Evolutionary conservation across 1,139 yeast genomes (phyloP), one percentile per base, ranked within the genome.

Genomic region (Yamadazyma dushanensis): DNA sequence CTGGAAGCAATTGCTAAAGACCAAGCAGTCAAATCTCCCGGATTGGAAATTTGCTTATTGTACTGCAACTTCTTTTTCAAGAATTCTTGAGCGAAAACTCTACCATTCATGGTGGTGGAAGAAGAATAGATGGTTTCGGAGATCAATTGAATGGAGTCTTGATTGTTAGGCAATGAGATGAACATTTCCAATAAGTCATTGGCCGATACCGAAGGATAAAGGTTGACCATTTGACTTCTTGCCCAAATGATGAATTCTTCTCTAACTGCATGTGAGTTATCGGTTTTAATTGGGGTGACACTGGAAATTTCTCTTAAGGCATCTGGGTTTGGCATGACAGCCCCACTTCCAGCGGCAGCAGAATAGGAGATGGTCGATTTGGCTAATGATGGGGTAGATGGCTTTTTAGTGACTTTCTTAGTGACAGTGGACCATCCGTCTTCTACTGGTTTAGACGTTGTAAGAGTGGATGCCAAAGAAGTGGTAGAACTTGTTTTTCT

Each of bases 51-150:
- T 43, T 70, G 72, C 43, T 65, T 76, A 55, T 87, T 96, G 34
- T 86, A 89, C 39, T 67, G 74, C 46, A 71, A 73, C 54, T 94
- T 82, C 56, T 85, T 80, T 63, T 83, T 85, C 57, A 84, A 68
- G 57, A 92, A 92, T 54, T 92, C 98, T 40, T 76, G 79, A 1
- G 97, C 95, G 67, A 90, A 92, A 45, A 96, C 75, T 56, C 96
- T 80, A 16, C 97, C 98, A 57, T 92, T 97, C 87, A 92, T 82
- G 2, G 94, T 84, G 2, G 94, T 78, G 19, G 96, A 86, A 47
- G 92, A 86, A 33, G 94, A 80, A 62, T 89, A 90, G 43, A 92
- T 81, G 10, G 97, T 87, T 57, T 92, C 98, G 3, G 96, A 83
- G 54, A 92, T 89, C 55, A 92, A 86, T 56, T 83, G 95, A 32